A percentile compares a stretch with the other conserved stretches of the same genome.
phyloP scores from a whole-genome alignment of 1,139 yeast species.

The Magnusiomyces ingens region DNA sequence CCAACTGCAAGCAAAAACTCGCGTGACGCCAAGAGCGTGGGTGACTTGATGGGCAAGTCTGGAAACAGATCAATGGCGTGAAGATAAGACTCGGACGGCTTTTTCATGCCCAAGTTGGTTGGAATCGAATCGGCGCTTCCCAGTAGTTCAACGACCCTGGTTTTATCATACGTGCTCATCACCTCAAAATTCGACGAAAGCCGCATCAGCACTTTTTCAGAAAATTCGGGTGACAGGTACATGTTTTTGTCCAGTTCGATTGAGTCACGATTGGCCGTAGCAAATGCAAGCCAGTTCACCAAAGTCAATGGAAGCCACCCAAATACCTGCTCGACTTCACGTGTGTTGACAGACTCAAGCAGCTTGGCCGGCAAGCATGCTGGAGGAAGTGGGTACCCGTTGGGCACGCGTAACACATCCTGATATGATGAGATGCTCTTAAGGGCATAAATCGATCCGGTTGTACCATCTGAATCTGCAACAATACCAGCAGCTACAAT shows the following conservation, averaged over 20 bases:
- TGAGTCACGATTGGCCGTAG: conserved; percentile 16
- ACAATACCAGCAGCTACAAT: conserved; percentile 20
- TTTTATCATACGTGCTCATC: conserved; percentile 16
- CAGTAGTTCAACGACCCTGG: conserved; percentile 20
- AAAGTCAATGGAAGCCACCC: conserved; percentile 30
- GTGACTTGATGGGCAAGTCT: conserved; percentile 32
- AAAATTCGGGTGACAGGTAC: conserved; percentile 24
- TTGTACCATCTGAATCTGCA: conserved; percentile 16
- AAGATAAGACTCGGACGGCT: conserved; percentile 34
- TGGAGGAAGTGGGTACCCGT: conserved; percentile 30
- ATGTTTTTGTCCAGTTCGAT: conserved; percentile 21
- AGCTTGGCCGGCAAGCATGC: conserved; percentile 19
- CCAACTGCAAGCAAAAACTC: conserved; percentile 32
- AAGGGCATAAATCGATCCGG: conserved; percentile 18
- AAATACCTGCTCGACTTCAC: conserved; percentile 19
- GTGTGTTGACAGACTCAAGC: conserved; percentile 1
- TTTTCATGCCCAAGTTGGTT: conserved; percentile 35
- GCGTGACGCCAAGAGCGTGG: conserved; percentile 25
- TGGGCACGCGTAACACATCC: conserved; percentile 23
- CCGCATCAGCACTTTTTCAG: conserved; percentile 25
- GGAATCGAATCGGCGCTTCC: conserved; percentile 31
- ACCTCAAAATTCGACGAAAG: conserved; percentile 27
- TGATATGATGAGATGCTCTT: conserved; percentile 26
- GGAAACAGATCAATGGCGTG: conserved; percentile 34
- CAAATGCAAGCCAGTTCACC: conserved; percentile 27